A percentile compares a stretch with the other conserved stretches of the same genome.
These are phyloP conservation scores for Orobanche coerulescens DNA, from an alignment of 257 asterid genomes.

Conservation along the genomic window DNA sequence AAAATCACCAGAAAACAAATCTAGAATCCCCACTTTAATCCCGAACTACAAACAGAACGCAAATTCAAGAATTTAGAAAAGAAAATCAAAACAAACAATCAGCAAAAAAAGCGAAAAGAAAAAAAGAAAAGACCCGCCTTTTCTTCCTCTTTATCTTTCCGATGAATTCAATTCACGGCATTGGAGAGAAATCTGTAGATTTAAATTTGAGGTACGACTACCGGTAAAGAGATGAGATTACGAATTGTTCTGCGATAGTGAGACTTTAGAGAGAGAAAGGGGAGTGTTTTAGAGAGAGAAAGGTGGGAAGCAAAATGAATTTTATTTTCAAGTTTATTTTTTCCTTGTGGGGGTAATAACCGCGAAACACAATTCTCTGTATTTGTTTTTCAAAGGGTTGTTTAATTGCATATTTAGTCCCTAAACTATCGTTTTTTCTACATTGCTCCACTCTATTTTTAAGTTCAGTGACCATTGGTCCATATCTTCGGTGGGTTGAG, in stretches of 20 bases:
- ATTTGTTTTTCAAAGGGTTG: conserved; percentile 18
- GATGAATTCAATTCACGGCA: conserved; percentile 37
- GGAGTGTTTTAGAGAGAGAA: conserved; percentile 32
- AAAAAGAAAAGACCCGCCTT: not conserved
- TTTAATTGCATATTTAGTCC: conserved; percentile 21
- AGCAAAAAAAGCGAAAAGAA: not conserved
- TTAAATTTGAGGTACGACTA: conserved; percentile 21
- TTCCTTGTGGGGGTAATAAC: conserved; percentile 33
- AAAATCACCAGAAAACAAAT: conserved; percentile 19
- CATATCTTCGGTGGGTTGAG: too few species aligned
- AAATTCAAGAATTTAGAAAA: conserved; percentile 19
- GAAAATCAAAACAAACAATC: conserved; percentile 25
- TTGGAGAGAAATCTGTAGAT: conserved; percentile 18
- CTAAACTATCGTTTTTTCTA: not conserved
- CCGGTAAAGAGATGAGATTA: conserved; percentile 27
- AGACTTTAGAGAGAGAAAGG: conserved; percentile 37
- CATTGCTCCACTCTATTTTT: conserved; percentile 4
- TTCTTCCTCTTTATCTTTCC: conserved; percentile 26
- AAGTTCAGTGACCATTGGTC: conserved; percentile 6
- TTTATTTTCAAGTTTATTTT: conserved; percentile 21
- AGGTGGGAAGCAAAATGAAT: conserved; percentile 33
- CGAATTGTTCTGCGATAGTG: conserved; percentile 29
- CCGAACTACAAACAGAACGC: conserved; percentile 21
- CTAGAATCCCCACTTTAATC: conserved; percentile 14
- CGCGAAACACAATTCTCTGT: conserved; percentile 48